Evolutionary conservation across 139 green algal genomes (phyloP), one percentile per base, ranked within the genome.

Genomic region (Chlamydomonas eustigma): DNA sequence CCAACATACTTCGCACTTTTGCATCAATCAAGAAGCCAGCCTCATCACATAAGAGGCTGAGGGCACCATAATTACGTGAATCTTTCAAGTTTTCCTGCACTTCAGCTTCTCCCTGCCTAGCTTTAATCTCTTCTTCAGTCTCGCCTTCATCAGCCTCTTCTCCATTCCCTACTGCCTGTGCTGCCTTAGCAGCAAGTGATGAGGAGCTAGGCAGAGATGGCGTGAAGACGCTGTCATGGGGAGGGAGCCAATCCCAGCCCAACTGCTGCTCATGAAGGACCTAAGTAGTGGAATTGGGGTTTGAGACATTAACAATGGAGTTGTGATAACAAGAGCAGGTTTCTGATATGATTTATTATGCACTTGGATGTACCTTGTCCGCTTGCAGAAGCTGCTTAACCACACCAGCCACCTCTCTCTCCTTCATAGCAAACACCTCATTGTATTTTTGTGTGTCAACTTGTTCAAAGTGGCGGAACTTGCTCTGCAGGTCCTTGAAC

Each of bases 401-500:
- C 12, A 90, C 51, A 36, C 79, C 74, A 24, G 86, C 86, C 64
- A 91, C 83, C 50, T 85, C 75, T 38, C 73, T 79, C 80, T 93
- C 85, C 73, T 94, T 92, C 87, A 93, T 91, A 22, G 79, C 77
- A 83, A 85, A 91, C 44, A 93, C 80, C 71, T 88, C 82, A 32
- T 79, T 63, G 74, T 85, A 88, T 67, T 81, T 83, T 30, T 76
- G 78, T 2, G 77, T 82, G 83, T 97, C 92, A 0, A 89, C 77
- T 30, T 75, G 63, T 75, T 91, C 86, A 78, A 94, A 93, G 72
- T 92, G 88, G 6, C 81, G 52, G 82, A 92, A 94, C 81, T 96
- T 96, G 76, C 58, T 76, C 87, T 95, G 87, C 79, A 97, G 67
- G 74, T 95, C 89, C 81, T 93, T 94, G 85, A 94, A 95, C 75